Conservation (phyloP, 805 yeast genomes). For the Zygosaccharomyces lentus region DNA sequence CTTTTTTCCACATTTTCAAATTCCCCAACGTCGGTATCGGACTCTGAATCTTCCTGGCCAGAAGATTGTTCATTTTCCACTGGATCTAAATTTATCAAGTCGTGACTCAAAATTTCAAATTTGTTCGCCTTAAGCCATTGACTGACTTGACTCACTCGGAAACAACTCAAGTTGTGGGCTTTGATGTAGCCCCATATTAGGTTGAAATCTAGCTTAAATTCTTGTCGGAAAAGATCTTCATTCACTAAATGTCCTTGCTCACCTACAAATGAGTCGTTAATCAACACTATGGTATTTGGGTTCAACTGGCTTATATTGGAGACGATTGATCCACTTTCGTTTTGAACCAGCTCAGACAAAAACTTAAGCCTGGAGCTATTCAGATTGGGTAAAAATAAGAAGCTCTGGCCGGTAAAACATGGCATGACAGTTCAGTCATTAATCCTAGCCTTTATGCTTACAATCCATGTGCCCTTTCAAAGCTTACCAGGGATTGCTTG, state of each 20-base stretch:
- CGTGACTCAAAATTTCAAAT: constrained; percentile 3
- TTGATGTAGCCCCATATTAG: constrained; percentile 9
- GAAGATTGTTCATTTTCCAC: not conserved
- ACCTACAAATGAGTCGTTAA: constrained; percentile 28
- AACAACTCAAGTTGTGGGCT: constrained; percentile 11
- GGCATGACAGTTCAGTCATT: constrained; percentile 1
- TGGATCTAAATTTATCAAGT: constrained; percentile 3
- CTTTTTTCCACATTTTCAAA: not conserved
- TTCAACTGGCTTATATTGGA: constrained; percentile 6
- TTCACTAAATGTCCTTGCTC: constrained; percentile 11
- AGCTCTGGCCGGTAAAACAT: constrained; percentile 6
- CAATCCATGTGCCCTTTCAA: not conserved
- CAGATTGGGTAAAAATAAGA: constrained; percentile 24
- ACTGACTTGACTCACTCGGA: constrained; percentile 16
- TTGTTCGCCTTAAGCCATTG: constrained; percentile 18
- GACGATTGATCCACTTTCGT: constrained; percentile 24
- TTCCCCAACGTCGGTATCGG: constrained; percentile 2
- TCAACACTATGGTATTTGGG: constrained; percentile 14
- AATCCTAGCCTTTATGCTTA: not conserved
- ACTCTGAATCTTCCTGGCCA: constrained; percentile 1
- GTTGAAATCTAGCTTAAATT: constrained; percentile 17
- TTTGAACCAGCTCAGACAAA: constrained; percentile 15
- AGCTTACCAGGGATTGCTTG: not conserved
- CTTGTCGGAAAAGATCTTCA: constrained; percentile 21
- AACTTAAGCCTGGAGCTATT: constrained; percentile 14